Percentiles rank a stretch among this genome's conserved stretches.
Evolutionary conservation across 1,284 basidiomycete species (phyloP).

Genomic region (Sanguinoderma infundibulare): DNA sequence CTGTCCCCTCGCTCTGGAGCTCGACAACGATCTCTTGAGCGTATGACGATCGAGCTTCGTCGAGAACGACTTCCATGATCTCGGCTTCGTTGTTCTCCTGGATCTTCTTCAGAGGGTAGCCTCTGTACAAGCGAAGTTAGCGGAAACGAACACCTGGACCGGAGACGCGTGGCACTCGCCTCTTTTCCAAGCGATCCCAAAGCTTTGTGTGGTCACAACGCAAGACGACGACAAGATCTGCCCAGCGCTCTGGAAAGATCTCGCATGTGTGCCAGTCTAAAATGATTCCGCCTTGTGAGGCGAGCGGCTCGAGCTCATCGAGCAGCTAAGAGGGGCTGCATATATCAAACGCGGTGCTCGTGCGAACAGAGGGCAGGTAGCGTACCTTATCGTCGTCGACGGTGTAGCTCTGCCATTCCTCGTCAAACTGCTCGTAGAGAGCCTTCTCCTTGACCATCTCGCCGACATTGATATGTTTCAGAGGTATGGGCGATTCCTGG

Average conservation of each 20-base stretch:
- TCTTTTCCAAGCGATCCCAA: slow-evolving; percentile 93
- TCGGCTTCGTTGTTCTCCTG: slow-evolving; percentile 99
- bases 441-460: slow-evolving; percentile 86
- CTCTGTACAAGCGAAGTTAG: slow-evolving; percentile 48
- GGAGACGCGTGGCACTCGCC: slow-evolving; percentile 54
- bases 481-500: slow-evolving; percentile 65
- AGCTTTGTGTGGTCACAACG: slow-evolving; percentile 87
- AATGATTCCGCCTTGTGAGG: slow-evolving; percentile 77
- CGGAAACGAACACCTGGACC: neutral
- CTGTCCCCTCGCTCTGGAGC: slow-evolving; percentile 77
- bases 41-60: slow-evolving; percentile 90
- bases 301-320: slow-evolving; percentile 84
- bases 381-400: slow-evolving; percentile 94
- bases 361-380: slow-evolving; percentile 2
- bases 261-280: slow-evolving; percentile 99
- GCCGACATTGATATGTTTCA: slow-evolving; percentile 89
- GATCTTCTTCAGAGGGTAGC: slow-evolving; percentile 91
- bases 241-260: slow-evolving; percentile 94
- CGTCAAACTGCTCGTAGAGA: slow-evolving; percentile 86
- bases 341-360: slow-evolving; percentile 19
- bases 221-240: slow-evolving; percentile 95
- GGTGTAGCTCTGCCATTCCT: slow-evolving; percentile 94
- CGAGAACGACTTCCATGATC: slow-evolving; percentile 93
- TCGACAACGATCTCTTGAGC: slow-evolving; percentile 87
- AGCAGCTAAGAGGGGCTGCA: slow-evolving; percentile 59